Evolutionary conservation across 495 filamentous ascomycete genomes (phyloP).

Genomic region (Rhypophila decipiens): DNA sequence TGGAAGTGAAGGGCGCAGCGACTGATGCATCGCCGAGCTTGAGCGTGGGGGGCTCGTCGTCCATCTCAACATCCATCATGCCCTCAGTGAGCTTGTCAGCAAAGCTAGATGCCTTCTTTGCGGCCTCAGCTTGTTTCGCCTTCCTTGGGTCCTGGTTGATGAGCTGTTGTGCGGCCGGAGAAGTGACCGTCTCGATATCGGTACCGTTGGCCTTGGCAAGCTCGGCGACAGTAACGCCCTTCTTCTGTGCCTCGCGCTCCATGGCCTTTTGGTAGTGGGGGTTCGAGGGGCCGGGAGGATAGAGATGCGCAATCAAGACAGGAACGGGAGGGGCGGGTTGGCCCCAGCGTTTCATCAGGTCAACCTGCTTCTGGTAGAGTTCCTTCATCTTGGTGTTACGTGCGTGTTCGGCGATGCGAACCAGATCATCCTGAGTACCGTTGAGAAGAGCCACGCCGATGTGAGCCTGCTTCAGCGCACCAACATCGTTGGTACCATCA

Average conservation of each 20-base stretch:
- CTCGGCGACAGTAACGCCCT: conserved; percentile 48
- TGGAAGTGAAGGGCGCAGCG: conserved; percentile 95
- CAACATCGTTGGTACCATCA: conserved; percentile 97
- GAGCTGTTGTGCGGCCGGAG: conserved; percentile 63
- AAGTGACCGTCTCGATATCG: conserved; percentile 59
- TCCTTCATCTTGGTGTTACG: conserved; percentile 96
- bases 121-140: conserved; percentile 57
- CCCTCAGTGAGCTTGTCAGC: conserved; percentile 81
- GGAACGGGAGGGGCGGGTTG: conserved; percentile 88
- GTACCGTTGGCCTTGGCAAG: conserved; percentile 35
- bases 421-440: conserved; percentile 83
- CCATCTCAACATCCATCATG: conserved; percentile 86
- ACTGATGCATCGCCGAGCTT: conserved; percentile 98
- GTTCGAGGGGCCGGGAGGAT: conserved; percentile 84
- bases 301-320: conserved; percentile 83
- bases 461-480: conserved; percentile 96
- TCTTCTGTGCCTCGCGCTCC: conserved; percentile 70
- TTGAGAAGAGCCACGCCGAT: conserved; percentile 95
- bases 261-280: conserved; percentile 96
- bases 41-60: conserved; percentile 87
- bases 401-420: conserved; percentile 85
- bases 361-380: conserved; percentile 90
- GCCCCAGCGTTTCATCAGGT: conserved; percentile 88
- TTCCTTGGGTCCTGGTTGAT: conserved; percentile 50
- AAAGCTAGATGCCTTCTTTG: conserved; percentile 64